Base-by-base conservation (phyloP, 805 yeast species). In the Metschnikowia colocasiae region DNA sequence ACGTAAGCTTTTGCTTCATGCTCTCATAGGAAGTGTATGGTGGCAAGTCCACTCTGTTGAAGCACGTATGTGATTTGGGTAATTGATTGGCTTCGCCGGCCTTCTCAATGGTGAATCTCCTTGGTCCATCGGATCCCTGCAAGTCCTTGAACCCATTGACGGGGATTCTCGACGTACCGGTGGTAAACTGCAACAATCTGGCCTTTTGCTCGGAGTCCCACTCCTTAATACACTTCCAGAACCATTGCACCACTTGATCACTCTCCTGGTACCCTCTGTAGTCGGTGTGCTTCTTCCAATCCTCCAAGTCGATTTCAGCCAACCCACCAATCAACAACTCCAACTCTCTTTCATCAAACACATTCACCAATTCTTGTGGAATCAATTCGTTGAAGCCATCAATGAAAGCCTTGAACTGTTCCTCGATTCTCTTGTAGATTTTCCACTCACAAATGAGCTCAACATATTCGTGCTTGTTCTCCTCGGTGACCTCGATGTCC, bases 231-330 rank as follows among this genome's bases (percentile, higher is more conserved):
- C 95, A 86, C 68, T 82, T 83, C 99, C 99, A 94, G 80, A 94
- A 94, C 99, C 99, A 94, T 73, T 92, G 95, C 57, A 94, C 83
- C 43, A 90, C 97, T 71, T 90, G 96, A 69, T 94, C 99, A 54
- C 82, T 82, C 70, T 94, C 98, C 65, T 90, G 92, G 69, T 92
- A 94, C 4, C 99, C 99, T 73, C 99, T 82, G 72, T 94, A 94
- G 68, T 94, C 99, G 18, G 99, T 94, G 67, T 94, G 97, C 65
- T 89, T 91, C 73, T 90, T 94, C 99, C 99, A 94, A 74, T 94
- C 99, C 55, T 91, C 97, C 49, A 92, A 87, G 68, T 94, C 99
- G 60, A 94, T 92, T 61, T 94, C 99, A 2, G 97, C 94, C 62
- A 94, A 83, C 68, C 99, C 99, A 66, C 99, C 99, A 68, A 94